Base-by-base conservation (phyloP, 306 rosid species). In the Trichosanthes truncata region DNA sequence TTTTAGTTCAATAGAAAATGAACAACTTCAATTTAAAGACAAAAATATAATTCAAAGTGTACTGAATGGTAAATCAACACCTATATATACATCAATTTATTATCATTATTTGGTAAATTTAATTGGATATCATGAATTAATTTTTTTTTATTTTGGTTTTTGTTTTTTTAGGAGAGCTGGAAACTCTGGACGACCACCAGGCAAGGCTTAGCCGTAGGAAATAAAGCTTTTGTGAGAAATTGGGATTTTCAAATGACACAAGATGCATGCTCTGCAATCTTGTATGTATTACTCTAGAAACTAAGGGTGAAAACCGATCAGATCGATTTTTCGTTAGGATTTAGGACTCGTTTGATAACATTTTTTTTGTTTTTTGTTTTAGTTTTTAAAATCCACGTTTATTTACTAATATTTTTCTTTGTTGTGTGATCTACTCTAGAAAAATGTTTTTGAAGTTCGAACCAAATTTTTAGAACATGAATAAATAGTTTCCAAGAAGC, bases 101-200 rank as follows among this genome's bases (percentile, higher is more conserved):
- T 6, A 40, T 40, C 9, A 43, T 43, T 9, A 1, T 9, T 43
- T 9, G 48, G 48, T 43, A 1, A 43, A 43, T 43, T 43, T 11
- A 13, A n/a, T 53, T 53, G 5, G 11, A 53, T 17, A 57, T 1
- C 35, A 26, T 8, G 67, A 5, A 3, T 35, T 9, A 3, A 18
- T 0, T 7, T 8, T n/a, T 20, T 18, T 65, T n/a, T 35, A 3
- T 13, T n/a, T 38, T 40, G 4, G 23, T 23, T 25, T 1, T 26
- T 68, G 0, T 11, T 38, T 67, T 68, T 9, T 3, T n/a, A 68
- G 75, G 75, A 68, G 75, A 41, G 75, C 75, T 4, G 75, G 75
- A 40, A 68, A 68, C 33, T 68, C 75, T 40, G 75, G 75, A 68
- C 49, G 75, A 68, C 75, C 75, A 41, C 75, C 75, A 1, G 75